A percentile compares a stretch with the other conserved stretches of the same genome.
phyloP scores from a whole-genome alignment of 371 early-diverging fungal species.

The Paraphysoderma sedebokerense region DNA sequence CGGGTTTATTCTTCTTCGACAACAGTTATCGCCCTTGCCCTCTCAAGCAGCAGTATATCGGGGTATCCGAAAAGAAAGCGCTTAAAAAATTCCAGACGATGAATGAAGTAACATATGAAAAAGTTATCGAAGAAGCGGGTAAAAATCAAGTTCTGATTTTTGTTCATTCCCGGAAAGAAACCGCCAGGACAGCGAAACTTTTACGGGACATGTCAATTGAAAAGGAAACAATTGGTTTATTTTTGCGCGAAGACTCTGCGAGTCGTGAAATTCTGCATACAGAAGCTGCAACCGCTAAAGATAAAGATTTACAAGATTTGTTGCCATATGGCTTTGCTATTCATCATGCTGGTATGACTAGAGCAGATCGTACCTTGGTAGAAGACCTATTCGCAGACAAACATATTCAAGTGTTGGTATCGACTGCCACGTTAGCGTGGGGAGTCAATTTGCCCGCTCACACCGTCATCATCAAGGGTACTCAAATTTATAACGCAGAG shows the following conservation, averaged over 20 bases:
- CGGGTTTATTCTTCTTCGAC: conserved; percentile 88
- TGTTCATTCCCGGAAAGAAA: conserved; percentile 94
- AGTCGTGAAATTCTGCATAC: conserved; percentile 65
- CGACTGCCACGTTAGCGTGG: conserved; percentile 99
- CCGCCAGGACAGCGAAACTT: conserved; percentile 80
- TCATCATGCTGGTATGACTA: conserved; percentile 98
- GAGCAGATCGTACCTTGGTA: conserved; percentile 80
- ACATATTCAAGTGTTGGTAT: conserved; percentile 85
- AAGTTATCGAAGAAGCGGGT: conserved; percentile 74
- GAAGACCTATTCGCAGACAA: conserved; percentile 90
- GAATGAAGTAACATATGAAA: conserved; percentile 90
- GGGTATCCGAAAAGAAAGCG: conserved; percentile 88
- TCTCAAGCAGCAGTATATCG: conserved; percentile 84
- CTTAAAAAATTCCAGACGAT: conserved; percentile 83
- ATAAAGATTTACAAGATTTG: conserved; percentile 67
- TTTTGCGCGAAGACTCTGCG: conserved; percentile 57
- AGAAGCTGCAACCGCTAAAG: conserved; percentile 63
- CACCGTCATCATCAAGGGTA: conserved; percentile 98
- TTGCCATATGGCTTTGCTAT: conserved; percentile 89
- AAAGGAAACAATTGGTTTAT: conserved; percentile 58
- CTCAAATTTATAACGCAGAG: conserved; percentile 91
- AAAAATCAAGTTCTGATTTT: conserved; percentile 93
- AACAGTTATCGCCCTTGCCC: conserved; percentile 86
- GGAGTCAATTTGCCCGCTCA: conserved; percentile 99
- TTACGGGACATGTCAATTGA: conserved; percentile 81